Evolutionary conservation across 2,329 filamentous ascomycete species (phyloP).

Genomic region (Sporothrix brasiliensis): DNA sequence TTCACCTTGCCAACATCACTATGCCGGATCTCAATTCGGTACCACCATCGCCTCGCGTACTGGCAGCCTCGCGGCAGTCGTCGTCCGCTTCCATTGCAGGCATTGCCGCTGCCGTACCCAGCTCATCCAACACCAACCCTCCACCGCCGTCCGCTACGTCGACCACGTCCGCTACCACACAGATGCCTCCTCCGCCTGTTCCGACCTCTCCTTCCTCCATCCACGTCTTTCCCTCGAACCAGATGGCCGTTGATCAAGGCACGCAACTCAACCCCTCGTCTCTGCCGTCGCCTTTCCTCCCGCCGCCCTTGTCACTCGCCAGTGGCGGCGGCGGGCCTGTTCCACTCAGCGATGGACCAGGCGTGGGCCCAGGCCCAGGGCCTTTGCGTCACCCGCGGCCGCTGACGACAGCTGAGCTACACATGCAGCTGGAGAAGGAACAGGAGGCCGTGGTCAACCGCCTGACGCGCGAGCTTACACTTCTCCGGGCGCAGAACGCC

Average conservation of each 20-base stretch:
- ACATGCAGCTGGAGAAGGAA: constrained; percentile 88
- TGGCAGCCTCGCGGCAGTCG: constrained; percentile 49
- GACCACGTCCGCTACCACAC: constrained; percentile 32
- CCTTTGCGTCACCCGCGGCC: constrained; percentile 85
- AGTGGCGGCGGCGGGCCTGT: constrained; percentile 32
- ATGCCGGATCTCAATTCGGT: constrained; percentile 63
- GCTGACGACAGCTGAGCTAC: constrained; percentile 84
- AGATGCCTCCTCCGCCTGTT: constrained; percentile 49
- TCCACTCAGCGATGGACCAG: constrained; percentile 45
- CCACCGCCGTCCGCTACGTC: background rate
- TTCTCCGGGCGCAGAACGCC: constrained; percentile 74
- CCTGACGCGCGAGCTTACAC: constrained; percentile 81
- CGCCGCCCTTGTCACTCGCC: constrained; percentile 37
- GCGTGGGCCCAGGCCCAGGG: constrained; percentile 62
- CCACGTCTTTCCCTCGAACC: constrained; percentile 62
- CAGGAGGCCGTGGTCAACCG: constrained; percentile 96
- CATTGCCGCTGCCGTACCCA: background rate
- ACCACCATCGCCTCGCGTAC: constrained; percentile 53
- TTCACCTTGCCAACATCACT: background rate
- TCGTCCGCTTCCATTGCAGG: constrained; percentile 43
- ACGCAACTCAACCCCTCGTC: constrained; percentile 39
- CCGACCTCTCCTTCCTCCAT: constrained; percentile 51
- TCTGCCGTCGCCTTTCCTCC: constrained; percentile 44
- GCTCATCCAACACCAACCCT: background rate
- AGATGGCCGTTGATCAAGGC: constrained; percentile 52